Evolutionary conservation across 73 alveolate species (phyloP).

Genomic region (Halteria grandinella): DNA sequence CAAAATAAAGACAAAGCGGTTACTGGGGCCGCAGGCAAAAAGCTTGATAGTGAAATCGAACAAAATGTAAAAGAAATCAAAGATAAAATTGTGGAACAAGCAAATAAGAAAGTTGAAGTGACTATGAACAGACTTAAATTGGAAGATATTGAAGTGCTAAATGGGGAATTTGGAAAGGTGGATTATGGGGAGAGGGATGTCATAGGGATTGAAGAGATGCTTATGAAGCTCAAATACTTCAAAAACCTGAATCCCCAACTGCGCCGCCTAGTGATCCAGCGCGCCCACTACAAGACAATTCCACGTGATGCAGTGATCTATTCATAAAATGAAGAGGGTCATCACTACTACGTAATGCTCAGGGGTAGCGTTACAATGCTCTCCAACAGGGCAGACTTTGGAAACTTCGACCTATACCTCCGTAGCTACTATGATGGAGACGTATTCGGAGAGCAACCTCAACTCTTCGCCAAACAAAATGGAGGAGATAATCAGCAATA

Average conservation of each 20-base stretch:
- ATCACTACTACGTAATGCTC: slow-evolving; percentile 1
- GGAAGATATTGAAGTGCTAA: not conserved
- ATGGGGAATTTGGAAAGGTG: not conserved
- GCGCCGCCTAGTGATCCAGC: not conserved
- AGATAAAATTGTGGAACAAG: not conserved
- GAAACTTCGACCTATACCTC: slow-evolving; percentile 25
- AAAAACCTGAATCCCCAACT: slow-evolving; percentile 17
- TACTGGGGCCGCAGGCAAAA: not conserved
- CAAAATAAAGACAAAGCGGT: not conserved
- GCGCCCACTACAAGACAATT: not conserved
- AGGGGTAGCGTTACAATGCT: slow-evolving; percentile 19
- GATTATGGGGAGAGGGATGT: not conserved
- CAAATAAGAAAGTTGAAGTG: not conserved
- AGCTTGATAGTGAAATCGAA: too few species aligned
- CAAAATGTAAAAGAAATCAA: too few species aligned
- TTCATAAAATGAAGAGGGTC: not conserved
- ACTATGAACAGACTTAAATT: not conserved
- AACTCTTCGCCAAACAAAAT: not conserved
- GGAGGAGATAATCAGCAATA: too few species aligned
- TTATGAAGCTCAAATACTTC: slow-evolving; percentile 1
- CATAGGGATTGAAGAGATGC: not conserved
- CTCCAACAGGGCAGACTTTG: slow-evolving; percentile 28
- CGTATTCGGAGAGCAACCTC: slow-evolving; percentile 30
- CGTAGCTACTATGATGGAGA: slow-evolving; percentile 35
- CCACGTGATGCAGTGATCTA: not conserved